Base-by-base conservation (phyloP, 2,329 filamentous ascomycete genomes). In the Colletotrichum tropicicola region DNA sequence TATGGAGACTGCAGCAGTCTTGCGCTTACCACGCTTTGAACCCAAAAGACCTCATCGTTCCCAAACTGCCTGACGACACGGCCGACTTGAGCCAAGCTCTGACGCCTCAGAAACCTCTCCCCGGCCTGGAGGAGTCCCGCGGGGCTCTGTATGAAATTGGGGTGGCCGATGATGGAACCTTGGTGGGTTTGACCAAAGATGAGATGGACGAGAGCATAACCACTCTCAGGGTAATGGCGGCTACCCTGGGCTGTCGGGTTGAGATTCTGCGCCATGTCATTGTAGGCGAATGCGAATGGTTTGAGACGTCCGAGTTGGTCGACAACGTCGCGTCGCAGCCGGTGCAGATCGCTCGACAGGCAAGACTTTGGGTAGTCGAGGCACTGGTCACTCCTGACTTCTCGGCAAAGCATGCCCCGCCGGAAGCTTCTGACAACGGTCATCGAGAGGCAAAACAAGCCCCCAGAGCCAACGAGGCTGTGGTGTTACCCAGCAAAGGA, bases 111-210 rank as follows among this genome's bases (percentile, higher is more conserved):
- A 88, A 89, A 67, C 81, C 91, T 41, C 81, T 94, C 6, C 89
- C 94, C 2, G 94, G 96, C 0, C 81, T 99, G 8, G 95, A 98
- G 74, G 94, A 97, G 75, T 98, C 94, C 15, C 91, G 93, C 69
- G 96, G 96, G 5, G 96, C 96, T 1, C 79, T 98, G 52, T 99
- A 99, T 71, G 95, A 99, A 77, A 97, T 99, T 75, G 96, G 96
- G 0, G 94, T 99, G 9, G 92, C 94, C 27, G 96, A 99, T 75
- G 94, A 98, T 79, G 96, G 96, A 7, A 93, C 91, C 0, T 89
- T 99, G 62, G 88, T 97, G 43, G 96, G 96, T 0, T 82, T 99
- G 48, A 92, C 93, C 2, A 89, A 92, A 68, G 94, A 98, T 73
- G 96, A 99, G 77, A 88, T 99, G 84, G 88, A 95, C 66, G 95